Evolutionary conservation across 805 yeast species (phyloP).

Genomic region (Ogataea wickerhamii): DNA sequence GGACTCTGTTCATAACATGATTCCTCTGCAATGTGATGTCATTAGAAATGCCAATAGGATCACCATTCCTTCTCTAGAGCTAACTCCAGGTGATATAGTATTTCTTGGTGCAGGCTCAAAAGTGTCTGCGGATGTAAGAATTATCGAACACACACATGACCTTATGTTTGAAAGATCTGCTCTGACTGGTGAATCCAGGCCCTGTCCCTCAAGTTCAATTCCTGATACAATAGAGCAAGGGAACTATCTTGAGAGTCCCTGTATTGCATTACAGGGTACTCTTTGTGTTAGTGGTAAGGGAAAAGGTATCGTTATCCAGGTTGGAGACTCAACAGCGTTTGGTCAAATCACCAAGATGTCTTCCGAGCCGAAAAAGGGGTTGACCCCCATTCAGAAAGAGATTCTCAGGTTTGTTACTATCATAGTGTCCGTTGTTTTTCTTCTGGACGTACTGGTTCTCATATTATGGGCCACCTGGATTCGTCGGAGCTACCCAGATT

Average conservation of each 20-base stretch:
- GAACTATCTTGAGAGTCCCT: slow-evolving; percentile 40
- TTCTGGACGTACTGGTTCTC: slow-evolving; percentile 30
- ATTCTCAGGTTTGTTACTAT: slow-evolving; percentile 19
- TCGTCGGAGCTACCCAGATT: slow-evolving; percentile 34
- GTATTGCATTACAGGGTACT: slow-evolving; percentile 45
- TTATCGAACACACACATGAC: slow-evolving; percentile 35
- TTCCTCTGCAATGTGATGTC: slow-evolving; percentile 32
- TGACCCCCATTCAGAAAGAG: slow-evolving; percentile 42
- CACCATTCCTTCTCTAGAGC: slow-evolving; percentile 33
- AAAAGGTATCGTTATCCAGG: slow-evolving; percentile 40
- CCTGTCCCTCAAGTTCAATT: slow-evolving; percentile 31
- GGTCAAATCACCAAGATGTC: slow-evolving; percentile 41
- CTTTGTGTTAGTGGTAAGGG: slow-evolving; percentile 39
- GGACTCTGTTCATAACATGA: slow-evolving; percentile 43
- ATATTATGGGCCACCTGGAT: slow-evolving; percentile 46
- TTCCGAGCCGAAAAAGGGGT: slow-evolving; percentile 36
- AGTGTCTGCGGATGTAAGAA: slow-evolving; percentile 46
- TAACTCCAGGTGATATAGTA: slow-evolving; percentile 43
- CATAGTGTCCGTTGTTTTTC: slow-evolving; percentile 13
- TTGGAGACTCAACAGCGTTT: slow-evolving; percentile 44
- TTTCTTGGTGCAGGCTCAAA: slow-evolving; percentile 37
- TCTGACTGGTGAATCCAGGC: slow-evolving; percentile 48
- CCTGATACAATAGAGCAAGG: slow-evolving; percentile 1
- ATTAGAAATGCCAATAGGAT: slow-evolving; percentile 33
- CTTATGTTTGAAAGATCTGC: slow-evolving; percentile 44